A percentile compares a stretch with the other conserved stretches of the same genome.
phyloP scores from a whole-genome alignment of 1,284 basidiomycete genomes.

The Moesziomyces parantarcticus region DNA sequence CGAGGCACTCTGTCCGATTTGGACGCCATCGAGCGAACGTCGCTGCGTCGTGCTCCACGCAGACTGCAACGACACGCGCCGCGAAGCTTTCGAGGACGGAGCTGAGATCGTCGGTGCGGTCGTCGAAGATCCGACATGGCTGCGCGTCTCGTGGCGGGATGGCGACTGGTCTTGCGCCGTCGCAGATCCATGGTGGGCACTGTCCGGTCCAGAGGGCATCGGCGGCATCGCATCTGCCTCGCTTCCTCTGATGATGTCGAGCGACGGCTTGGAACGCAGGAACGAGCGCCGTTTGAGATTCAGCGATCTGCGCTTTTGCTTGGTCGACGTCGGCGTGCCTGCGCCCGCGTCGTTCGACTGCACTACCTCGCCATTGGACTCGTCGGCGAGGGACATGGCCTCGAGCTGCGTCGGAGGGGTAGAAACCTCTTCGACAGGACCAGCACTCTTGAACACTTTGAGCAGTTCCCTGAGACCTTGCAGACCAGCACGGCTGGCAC shows the following conservation, averaged over 20 bases:
- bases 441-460: conserved; percentile 31
- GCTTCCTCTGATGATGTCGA: conserved; percentile 14
- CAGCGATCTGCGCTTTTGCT: conserved; percentile 37
- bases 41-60: conserved; percentile 6
- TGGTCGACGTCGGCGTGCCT: conserved; percentile 9
- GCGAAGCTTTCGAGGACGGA: conserved; percentile 2
- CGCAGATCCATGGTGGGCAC: background rate
- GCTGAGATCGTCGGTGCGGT: background rate
- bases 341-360: conserved; percentile 14
- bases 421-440: conserved; percentile 4
- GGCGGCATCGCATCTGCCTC: conserved; percentile 9
- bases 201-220: conserved; percentile 11
- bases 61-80: conserved; percentile 22
- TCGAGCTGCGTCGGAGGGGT: background rate
- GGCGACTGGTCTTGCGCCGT: background rate
- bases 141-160: background rate
- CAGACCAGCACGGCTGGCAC: conserved; percentile 51
- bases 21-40: conserved; percentile 8
- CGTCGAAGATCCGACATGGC: background rate
- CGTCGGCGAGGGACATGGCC: background rate
- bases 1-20: background rate
- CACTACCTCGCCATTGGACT: conserved; percentile 1
- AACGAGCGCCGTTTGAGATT: conserved; percentile 42
- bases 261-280: conserved; percentile 32
- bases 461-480: conserved; percentile 52